A percentile compares a stretch with the other conserved stretches of the same genome.
phyloP scores from a whole-genome alignment of 2,329 filamentous ascomycete species.

The Chaetomiaceae sp. region DNA sequence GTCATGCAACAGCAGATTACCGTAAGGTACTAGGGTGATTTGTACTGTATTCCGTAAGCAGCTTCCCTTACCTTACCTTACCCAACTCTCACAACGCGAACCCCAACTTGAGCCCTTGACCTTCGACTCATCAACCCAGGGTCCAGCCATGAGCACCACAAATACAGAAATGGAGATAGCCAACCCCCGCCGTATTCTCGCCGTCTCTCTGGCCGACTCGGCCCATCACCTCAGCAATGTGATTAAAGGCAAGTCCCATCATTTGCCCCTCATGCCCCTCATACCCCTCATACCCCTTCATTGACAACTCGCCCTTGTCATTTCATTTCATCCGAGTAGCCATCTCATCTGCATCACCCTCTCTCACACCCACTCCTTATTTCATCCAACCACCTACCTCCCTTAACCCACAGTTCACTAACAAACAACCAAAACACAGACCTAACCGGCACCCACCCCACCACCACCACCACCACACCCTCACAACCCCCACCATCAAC shows the following conservation, averaged over 20 bases:
- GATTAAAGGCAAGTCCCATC: slow-evolving; percentile 44
- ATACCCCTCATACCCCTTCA: background rate
- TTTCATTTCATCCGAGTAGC: background rate
- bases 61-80: background rate
- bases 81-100: background rate
- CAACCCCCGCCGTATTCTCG: slow-evolving; percentile 54
- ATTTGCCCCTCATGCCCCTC: background rate
- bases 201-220: slow-evolving; percentile 47
- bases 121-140: too few relatives aligned
- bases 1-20: too few relatives aligned
- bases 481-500: slow-evolving; percentile 8
- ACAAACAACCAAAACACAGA: slow-evolving; percentile 27
- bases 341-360: background rate
- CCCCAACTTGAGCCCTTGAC: too few relatives aligned
- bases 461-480: background rate
- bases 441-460: slow-evolving; percentile 22
- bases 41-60: too few relatives aligned
- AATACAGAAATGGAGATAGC: slow-evolving; percentile 33
- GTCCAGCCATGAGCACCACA: background rate
- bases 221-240: slow-evolving; percentile 44
- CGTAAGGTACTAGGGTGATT: too few relatives aligned
- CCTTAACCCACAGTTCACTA: background rate
- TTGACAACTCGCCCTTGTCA: too few relatives aligned
- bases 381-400: background rate
- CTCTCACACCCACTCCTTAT: background rate